Evolutionary conservation across 2,329 filamentous ascomycete genomes (phyloP), one percentile per base, ranked within the genome.

Genomic region (Thelonectria discophora): DNA sequence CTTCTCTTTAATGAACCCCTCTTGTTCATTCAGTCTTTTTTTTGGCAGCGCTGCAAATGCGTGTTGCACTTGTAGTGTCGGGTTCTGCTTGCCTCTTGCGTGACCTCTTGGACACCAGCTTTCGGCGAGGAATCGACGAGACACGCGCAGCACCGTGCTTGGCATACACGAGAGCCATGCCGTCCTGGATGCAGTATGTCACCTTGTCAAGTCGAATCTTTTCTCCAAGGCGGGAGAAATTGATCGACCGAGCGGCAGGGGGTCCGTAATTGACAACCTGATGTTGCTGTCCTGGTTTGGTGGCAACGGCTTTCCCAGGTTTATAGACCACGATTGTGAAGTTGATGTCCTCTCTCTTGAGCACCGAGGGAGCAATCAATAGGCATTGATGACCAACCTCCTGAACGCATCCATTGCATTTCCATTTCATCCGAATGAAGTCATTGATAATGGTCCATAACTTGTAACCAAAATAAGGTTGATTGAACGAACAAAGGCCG

Each of bases 341-440:
- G 47, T 49, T 21, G 20, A 49, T 43, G 12, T n/a, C 40, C n/a
- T 43, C 40, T 43, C 17, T 43, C n/a, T 43, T n/a, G 21, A 43
- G n/a, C n/a, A 18, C 5, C 4, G n/a, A 43, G n/a, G 40, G 40
- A 21, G n/a, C 17, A 21, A 43, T 43, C 5, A 43, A 12, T 10
- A 43, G n/a, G 40, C 5, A 18, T 43, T 18, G 12, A 43, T 43
- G n/a, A 21, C n/a, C 21, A 43, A 43, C 5, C 9, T n/a, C 5
- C 18, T 18, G 9, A 18, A 18, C 6, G 21, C n/a, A 43, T 21
- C 5, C 12, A 43, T 18, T 43, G 13, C n/a, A 37, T n/a, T 49
- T 37, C 47, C n/a, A 49, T 3, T 34, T 34, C 5, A 13, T 17
- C 5, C 8, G 5, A 15, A 18, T 20, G 12, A 49, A 49, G 4